A percentile compares a stretch with the other conserved stretches of the same genome.
Evolutionary conservation across 2,329 filamentous ascomycete genomes (phyloP).

Genomic region (Madurella mycetomatis): DNA sequence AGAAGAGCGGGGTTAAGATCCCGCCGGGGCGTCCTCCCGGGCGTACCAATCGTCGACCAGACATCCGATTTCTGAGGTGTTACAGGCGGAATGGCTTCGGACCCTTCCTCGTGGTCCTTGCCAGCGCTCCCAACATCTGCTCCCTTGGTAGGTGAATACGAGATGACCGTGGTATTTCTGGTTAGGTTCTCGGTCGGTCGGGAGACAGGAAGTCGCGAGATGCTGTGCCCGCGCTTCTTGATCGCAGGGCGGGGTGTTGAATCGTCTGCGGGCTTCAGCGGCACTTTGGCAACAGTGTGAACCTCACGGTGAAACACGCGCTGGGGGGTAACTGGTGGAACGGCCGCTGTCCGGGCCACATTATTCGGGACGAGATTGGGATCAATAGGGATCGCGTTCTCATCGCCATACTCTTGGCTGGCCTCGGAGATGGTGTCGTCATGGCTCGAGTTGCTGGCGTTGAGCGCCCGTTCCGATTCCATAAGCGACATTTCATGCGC

Average conservation of each 20-base stretch:
- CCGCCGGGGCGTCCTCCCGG: constrained; percentile 51
- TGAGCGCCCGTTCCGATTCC: constrained; percentile 37
- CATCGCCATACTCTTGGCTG: constrained; percentile 63
- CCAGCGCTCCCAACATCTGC: constrained; percentile 11
- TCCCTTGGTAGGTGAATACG: constrained; percentile 48
- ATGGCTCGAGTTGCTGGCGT: constrained; percentile 28
- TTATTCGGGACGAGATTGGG: constrained; percentile 37
- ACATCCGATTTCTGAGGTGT: constrained; percentile 47
- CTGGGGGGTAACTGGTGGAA: constrained; percentile 52
- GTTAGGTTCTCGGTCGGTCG: constrained; percentile 39
- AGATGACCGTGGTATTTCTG: constrained; percentile 50
- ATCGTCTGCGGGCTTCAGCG: constrained; percentile 64
- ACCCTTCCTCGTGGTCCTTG: constrained; percentile 14
- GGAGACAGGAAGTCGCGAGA: constrained; percentile 42
- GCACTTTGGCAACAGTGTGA: constrained; percentile 73
- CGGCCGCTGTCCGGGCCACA: constrained; percentile 24
- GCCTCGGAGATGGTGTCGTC: constrained; percentile 54
- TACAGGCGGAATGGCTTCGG: constrained; percentile 30
- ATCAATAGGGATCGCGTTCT: constrained; percentile 57
- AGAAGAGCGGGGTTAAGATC: constrained; percentile 54
- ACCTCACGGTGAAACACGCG: constrained; percentile 52
- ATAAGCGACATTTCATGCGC: constrained; percentile 57
- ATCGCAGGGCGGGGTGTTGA: constrained; percentile 42
- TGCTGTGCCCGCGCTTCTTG: constrained; percentile 50
- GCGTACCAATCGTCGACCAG: constrained; percentile 54